Percentiles rank a stretch among this genome's conserved stretches.
phyloP scores from a whole-genome alignment of 108 stramenopile genomes.

The Fragilaria radians region DNA sequence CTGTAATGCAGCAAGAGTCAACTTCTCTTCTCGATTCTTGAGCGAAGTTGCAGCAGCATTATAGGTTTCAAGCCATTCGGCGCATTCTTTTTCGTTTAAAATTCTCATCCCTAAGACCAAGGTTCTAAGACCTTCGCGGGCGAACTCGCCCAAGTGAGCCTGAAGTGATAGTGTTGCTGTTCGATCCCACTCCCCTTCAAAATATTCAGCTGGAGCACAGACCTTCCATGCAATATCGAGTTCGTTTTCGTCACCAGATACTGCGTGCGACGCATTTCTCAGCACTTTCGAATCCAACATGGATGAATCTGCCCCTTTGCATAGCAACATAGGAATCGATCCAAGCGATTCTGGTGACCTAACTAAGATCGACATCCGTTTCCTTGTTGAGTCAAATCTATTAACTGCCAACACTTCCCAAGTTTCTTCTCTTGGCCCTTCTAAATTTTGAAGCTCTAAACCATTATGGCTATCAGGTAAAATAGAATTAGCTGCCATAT shows the following conservation, averaged over 20 bases:
- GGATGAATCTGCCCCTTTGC: slow-evolving; percentile 92
- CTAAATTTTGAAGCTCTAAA: not conserved
- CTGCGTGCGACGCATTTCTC: slow-evolving; percentile 17
- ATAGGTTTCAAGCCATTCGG: slow-evolving; percentile 64
- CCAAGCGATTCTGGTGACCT: slow-evolving; percentile 74
- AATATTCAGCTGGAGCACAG: not conserved
- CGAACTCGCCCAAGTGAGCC: slow-evolving; percentile 86
- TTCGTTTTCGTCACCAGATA: slow-evolving; percentile 3
- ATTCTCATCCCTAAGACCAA: slow-evolving; percentile 85
- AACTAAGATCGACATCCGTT: slow-evolving; percentile 93
- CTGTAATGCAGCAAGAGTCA: slow-evolving; percentile 62
- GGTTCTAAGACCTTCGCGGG: slow-evolving; percentile 90
- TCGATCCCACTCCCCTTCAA: slow-evolving; percentile 43
- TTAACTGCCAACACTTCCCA: slow-evolving; percentile 89
- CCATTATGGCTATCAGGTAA: not conserved
- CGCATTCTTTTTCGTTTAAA: slow-evolving; percentile 70
- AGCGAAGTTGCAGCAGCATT: slow-evolving; percentile 76
- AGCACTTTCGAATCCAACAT: slow-evolving; percentile 68
- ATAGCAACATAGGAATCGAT: slow-evolving; percentile 62
- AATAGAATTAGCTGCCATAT: slow-evolving; percentile 49
- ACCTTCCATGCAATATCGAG: not conserved
- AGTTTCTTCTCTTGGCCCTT: slow-evolving; percentile 30
- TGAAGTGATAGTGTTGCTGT: slow-evolving; percentile 58
- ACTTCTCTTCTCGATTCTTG: slow-evolving; percentile 58
- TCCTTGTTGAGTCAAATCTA: slow-evolving; percentile 91